A percentile compares a stretch with the other conserved stretches of the same genome.
Conservation (phyloP, 2,329 filamentous ascomycete species). For the Teratosphaeria destructans region DNA sequence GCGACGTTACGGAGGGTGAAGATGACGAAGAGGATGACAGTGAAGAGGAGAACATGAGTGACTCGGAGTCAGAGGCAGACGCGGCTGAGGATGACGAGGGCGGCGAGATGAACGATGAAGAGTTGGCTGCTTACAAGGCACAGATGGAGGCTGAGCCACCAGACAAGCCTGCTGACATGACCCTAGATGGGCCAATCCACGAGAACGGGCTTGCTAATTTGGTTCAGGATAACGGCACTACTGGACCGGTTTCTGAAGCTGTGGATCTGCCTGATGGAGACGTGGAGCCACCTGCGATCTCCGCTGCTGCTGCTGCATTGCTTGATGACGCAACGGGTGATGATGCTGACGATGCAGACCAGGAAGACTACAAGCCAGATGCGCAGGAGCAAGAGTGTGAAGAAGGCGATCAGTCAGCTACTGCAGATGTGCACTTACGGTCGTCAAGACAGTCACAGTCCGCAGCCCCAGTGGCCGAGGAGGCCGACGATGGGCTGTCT, state of each 20-base stretch:
- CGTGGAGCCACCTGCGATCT: neutral
- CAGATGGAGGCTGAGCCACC: conserved; percentile 19
- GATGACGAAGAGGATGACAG: conserved; percentile 20
- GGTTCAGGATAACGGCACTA: conserved; percentile 5
- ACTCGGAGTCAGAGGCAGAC: conserved; percentile 52
- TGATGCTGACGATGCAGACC: conserved; percentile 7
- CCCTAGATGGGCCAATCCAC: conserved; percentile 19
- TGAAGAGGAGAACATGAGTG: conserved; percentile 43
- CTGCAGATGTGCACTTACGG: neutral
- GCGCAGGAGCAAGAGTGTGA: neutral
- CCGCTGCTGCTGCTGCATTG: neutral
- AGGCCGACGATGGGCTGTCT: conserved; percentile 29
- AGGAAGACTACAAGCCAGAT: neutral
- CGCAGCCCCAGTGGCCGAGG: conserved; percentile 7
- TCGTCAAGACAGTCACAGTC: neutral
- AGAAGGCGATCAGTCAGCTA: conserved; percentile 1
- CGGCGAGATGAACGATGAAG: conserved; percentile 46
- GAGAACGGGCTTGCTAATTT: neutral
- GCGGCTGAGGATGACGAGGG: conserved; percentile 40
- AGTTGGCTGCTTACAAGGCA: conserved; percentile 20
- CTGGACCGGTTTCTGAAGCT: conserved; percentile 1
- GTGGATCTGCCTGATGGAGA: neutral
- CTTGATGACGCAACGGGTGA: conserved; percentile 5
- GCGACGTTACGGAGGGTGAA: conserved; percentile 1
- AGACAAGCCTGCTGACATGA: conserved; percentile 21